Base-by-base conservation (phyloP, 768 basidiomycete species). In the Mycena sanguinolenta region DNA sequence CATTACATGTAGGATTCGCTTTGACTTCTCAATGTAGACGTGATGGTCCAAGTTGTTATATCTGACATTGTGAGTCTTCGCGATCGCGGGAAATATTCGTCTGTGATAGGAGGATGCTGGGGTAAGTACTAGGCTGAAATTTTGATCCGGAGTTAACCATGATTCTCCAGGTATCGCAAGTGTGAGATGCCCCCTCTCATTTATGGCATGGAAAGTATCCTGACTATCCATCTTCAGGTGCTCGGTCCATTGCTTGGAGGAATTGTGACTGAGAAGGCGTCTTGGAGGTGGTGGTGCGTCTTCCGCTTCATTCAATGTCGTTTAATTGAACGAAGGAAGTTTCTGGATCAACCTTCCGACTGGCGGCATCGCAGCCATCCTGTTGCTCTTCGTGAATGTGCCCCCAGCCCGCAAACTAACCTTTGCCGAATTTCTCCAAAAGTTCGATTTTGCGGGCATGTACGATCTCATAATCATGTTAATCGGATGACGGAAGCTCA, bases 61-160 rank as follows among this genome's bases (percentile, higher is more conserved):
- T 69, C 68, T 32, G 68, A 69, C 39, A 69, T 69, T 25, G 68
- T 69, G 44, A 69, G 58, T 38, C 68, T 69, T 19, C 62, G 32
- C 12, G 62, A 69, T 38, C 61, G 68, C 32, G 68, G 68, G n/a
- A 69, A 69, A 49, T 69, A 69, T 53, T 50, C 55, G 21, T 50
- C 68, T 19, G 68, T 59, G 30, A 63, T 69, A n/a, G 68, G 68
- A 30, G 68, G 62, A 32, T 69, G 62, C 38, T 69, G 68, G 68
- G 68, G 68, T 69, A 42, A 39, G 57, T 57, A 1, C 23, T 52
- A n/a, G 17, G 19, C n/a, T 25, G 27, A 17, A 8, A 50, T 50
- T 50, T 8, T 14, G n/a, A 23, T 28, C 23, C 13, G 16, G 52
- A 39, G 14, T 13, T 36, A n/a, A 42, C 54, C 3, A 62, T 57